phyloP scores from a whole-genome alignment of 2,329 filamentous ascomycete genomes.

The Biscogniauxia sp. region DNA sequence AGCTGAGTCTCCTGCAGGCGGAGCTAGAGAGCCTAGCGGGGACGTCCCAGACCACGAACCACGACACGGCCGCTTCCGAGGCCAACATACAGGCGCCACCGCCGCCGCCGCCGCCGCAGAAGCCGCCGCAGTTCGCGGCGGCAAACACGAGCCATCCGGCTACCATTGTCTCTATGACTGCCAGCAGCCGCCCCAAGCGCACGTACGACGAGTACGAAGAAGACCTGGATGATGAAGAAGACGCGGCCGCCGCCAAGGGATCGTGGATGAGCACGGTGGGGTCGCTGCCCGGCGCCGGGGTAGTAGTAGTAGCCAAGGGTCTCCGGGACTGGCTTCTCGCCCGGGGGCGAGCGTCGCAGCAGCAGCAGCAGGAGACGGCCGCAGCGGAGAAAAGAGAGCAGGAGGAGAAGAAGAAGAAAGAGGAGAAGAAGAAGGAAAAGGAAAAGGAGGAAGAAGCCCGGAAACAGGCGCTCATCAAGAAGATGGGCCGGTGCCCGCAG shows the following conservation, averaged over 20 bases:
- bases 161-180: too few relatives aligned
- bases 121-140: too few relatives aligned
- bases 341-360: too few relatives aligned
- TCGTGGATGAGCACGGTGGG: too few relatives aligned
- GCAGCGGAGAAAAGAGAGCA: background rate
- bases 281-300: too few relatives aligned
- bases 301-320: too few relatives aligned
- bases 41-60: background rate
- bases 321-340: too few relatives aligned
- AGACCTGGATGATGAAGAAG: too few relatives aligned
- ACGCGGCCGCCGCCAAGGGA: background rate
- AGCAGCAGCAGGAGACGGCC: too few relatives aligned
- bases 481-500: background rate
- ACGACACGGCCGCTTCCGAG: background rate
- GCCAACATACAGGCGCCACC: background rate
- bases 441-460: background rate
- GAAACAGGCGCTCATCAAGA: background rate
- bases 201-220: background rate
- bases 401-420: background rate
- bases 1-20: background rate
- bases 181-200: background rate
- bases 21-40: background rate
- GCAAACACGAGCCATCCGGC: background rate
- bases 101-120: background rate
- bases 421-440: background rate